These are phyloP conservation scores for Geotrichum fermentans DNA, from an alignment of 1,139 yeast species.

Conservation along the genomic window DNA sequence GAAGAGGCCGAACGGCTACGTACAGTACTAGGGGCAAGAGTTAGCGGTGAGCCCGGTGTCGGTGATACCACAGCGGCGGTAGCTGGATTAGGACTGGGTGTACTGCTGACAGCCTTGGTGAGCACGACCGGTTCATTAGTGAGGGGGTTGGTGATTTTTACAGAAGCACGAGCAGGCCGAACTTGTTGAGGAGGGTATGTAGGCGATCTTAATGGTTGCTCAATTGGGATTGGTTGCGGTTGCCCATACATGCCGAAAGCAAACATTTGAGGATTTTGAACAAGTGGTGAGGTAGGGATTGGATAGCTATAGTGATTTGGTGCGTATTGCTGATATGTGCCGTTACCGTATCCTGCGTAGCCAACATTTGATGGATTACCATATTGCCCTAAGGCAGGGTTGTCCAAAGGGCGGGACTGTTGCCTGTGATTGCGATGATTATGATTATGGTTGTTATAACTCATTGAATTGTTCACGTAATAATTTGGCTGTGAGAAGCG, in stretches of 20 bases:
- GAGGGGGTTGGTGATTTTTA: slow-evolving; percentile 20
- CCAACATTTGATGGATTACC: neutral
- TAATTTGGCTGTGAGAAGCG: neutral
- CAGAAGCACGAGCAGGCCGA: slow-evolving; percentile 13
- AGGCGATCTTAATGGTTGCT: slow-evolving; percentile 4
- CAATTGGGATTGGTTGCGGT: slow-evolving; percentile 7
- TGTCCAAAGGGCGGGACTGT: slow-evolving; percentile 6
- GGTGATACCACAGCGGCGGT: slow-evolving; percentile 6
- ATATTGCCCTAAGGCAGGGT: neutral
- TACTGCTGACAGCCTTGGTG: slow-evolving; percentile 7
- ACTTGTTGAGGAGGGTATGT: slow-evolving; percentile 9
- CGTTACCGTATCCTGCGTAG: neutral
- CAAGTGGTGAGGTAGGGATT: neutral
- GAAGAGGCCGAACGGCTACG: slow-evolving; percentile 22
- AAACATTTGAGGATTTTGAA: neutral
- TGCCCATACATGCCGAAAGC: slow-evolving; percentile 14
- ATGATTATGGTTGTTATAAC: neutral
- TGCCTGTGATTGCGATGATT: slow-evolving; percentile 12
- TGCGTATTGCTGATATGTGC: neutral
- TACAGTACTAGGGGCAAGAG: slow-evolving; percentile 20
- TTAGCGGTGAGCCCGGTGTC: slow-evolving; percentile 19
- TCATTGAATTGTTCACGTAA: slow-evolving; percentile 2
- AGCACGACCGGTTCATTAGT: slow-evolving; percentile 20
- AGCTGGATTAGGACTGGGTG: slow-evolving; percentile 11
- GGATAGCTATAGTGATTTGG: neutral